A percentile compares a stretch with the other conserved stretches of the same genome.
Evolutionary conservation across 2,329 filamentous ascomycete genomes (phyloP).

Genomic region (Mollisia scopiformis): DNA sequence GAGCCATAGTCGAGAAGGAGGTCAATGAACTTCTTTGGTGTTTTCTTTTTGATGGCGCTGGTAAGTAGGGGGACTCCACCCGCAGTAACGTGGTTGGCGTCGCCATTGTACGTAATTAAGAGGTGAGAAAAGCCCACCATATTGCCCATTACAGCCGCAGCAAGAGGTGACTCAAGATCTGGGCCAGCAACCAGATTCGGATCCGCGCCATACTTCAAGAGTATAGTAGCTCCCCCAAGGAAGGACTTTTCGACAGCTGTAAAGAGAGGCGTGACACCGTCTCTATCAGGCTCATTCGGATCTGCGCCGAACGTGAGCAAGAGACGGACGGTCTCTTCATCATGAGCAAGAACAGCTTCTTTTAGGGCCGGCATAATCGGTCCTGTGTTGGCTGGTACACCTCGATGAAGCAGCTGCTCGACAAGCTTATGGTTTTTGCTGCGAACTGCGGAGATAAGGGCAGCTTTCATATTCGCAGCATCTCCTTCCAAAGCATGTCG

Average conservation of each 20-base stretch:
- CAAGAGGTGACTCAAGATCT: slow-evolving; percentile 58
- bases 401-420: slow-evolving; percentile 60
- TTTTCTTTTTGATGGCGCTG: slow-evolving; percentile 60
- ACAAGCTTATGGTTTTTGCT: slow-evolving; percentile 58
- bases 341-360: slow-evolving; percentile 54
- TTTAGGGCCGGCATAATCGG: slow-evolving; percentile 52
- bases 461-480: slow-evolving; percentile 47
- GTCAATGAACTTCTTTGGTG: slow-evolving; percentile 57
- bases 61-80: slow-evolving; percentile 65
- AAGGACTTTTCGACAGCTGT: slow-evolving; percentile 55
- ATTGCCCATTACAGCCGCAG: slow-evolving; percentile 51
- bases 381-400: slow-evolving; percentile 54
- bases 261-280: slow-evolving; percentile 54
- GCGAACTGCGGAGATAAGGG: slow-evolving; percentile 58
- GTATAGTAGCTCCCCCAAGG: slow-evolving; percentile 57
- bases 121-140: slow-evolving; percentile 61
- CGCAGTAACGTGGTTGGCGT: slow-evolving; percentile 54
- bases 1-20: slow-evolving; percentile 62
- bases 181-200: slow-evolving; percentile 54
- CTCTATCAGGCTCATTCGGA: slow-evolving; percentile 53
- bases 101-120: slow-evolving; percentile 63
- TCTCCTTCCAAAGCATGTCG: slow-evolving; percentile 48
- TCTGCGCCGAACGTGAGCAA: slow-evolving; percentile 60
- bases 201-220: slow-evolving; percentile 68
- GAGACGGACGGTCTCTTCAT: slow-evolving; percentile 56